Conservation (phyloP, 106 monocot genomes). For the Gastrodia elata region DNA sequence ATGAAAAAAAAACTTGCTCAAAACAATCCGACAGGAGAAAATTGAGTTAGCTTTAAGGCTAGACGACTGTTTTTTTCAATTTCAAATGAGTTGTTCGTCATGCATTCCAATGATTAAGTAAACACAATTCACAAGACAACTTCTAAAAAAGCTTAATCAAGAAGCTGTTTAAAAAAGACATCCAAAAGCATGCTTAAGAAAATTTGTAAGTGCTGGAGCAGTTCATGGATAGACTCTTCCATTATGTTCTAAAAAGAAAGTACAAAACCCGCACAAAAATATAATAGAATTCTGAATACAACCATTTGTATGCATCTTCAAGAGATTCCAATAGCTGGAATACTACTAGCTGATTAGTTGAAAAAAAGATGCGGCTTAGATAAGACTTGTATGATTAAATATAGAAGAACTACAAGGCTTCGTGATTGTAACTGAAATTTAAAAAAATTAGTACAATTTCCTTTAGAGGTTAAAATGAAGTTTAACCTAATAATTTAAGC, state of each 20-base stretch:
- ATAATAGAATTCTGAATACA: not conserved
- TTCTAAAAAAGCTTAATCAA: not conserved
- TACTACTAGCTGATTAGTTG: not conserved
- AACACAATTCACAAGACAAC: not conserved
- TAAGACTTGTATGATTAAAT: not conserved
- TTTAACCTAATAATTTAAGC: not conserved
- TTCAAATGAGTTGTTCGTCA: no score
- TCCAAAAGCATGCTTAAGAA: no score
- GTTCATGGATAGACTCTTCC: not conserved
- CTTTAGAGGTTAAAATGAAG: not conserved
- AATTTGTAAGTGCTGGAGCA: no score
- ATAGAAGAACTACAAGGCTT: not conserved
- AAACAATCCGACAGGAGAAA: no score
- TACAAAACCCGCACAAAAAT: no score
- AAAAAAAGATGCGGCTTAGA: not conserved
- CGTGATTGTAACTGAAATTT: not conserved
- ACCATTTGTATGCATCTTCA: not conserved
- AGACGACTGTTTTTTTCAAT: no score
- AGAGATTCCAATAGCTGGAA: not conserved
- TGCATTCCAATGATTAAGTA: no score
- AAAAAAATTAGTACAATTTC: not conserved
- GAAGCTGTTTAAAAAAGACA: no score
- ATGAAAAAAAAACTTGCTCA: no score
- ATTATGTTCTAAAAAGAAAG: not conserved
- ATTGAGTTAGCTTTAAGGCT: no score